These are phyloP conservation scores for Parachlorella kessleri DNA, from an alignment of 139 green algal species.

Conservation along the genomic window DNA sequence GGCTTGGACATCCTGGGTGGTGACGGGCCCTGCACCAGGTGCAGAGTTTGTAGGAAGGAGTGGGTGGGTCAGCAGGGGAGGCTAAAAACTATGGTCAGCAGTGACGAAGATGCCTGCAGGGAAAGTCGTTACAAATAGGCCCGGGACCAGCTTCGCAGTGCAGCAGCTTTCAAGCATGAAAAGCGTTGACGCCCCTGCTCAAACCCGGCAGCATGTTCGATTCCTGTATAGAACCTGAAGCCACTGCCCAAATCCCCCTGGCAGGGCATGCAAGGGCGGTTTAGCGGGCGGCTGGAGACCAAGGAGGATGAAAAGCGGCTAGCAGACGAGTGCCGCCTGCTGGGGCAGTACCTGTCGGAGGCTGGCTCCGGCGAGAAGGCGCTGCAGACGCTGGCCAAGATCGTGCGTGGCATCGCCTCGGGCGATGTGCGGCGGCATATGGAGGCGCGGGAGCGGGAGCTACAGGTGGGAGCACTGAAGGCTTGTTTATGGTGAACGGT, in stretches of 20 bases:
- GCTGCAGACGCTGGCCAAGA: constrained; percentile 80
- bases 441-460: constrained; percentile 39
- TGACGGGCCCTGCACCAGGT: no score
- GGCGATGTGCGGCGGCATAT: constrained; percentile 69
- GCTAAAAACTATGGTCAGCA: no score
- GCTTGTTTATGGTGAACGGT: no score
- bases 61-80: no score
- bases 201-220: not conserved
- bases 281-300: constrained; percentile 78
- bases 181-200: not conserved
- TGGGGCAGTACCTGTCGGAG: constrained; percentile 71
- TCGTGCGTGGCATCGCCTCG: constrained; percentile 79
- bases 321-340: constrained; percentile 78
- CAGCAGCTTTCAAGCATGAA: no score
- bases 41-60: no score
- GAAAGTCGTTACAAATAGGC: no score
- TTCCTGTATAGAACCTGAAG: not conserved
- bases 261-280: constrained; percentile 69
- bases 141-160: no score
- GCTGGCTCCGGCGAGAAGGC: constrained; percentile 69
- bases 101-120: no score
- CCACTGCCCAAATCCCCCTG: no score
- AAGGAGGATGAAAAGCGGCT: constrained; percentile 85
- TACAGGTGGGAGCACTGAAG: constrained; percentile 18
- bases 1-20: no score